Base-by-base conservation (phyloP, 1,139 yeast genomes). In the Geotrichum citri-aurantii region DNA sequence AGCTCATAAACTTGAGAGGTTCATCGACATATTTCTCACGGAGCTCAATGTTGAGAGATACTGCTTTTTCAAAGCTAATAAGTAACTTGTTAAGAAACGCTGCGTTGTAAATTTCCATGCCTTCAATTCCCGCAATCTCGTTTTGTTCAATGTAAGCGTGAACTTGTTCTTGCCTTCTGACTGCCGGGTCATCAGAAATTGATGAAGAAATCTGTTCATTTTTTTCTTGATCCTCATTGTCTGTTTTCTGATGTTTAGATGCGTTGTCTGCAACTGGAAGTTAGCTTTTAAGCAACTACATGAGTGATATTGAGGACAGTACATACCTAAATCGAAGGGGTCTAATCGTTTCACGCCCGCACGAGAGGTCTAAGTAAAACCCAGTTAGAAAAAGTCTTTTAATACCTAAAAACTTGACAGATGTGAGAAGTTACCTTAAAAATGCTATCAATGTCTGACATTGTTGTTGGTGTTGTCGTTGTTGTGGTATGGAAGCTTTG, bases 1-100 rank as follows among this genome's bases (percentile, higher is more conserved):
- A 67, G 2, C 67, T 69, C 53, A 67, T 54, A 54, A 68, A 68
- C 19, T 55, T 73, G 44, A 68, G 54, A 1, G 78, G 78, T n/a
- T 74, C 74, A 27, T 65, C 65, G 0, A 67, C 60, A 61, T 64
- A 65, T 50, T 68, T 67, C 14, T 64, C 65, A 14, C 79, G 67
- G 49, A 66, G 64, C 46, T 67, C 68, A 10, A 66, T 61, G 65
- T 76, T 76, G 40, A 62, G 62, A 14, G 65, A 55, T 4, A 69
- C 62, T 0, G 70, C 67, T 14, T 63, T 60, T 49, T 71, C 71
- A 42, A 75, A 61, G 37, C 61, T 60, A 11, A 64, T 56, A 2
- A 69, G 52, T 10, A 67, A 56, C 53, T 64, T 63, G 10, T 64
- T 63, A 44, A 74, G 59, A 65, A 71, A 68, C 17, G 62, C 55